phyloP scores from a whole-genome alignment of 495 filamentous ascomycete species.

The Parathielavia hyrcaniae region DNA sequence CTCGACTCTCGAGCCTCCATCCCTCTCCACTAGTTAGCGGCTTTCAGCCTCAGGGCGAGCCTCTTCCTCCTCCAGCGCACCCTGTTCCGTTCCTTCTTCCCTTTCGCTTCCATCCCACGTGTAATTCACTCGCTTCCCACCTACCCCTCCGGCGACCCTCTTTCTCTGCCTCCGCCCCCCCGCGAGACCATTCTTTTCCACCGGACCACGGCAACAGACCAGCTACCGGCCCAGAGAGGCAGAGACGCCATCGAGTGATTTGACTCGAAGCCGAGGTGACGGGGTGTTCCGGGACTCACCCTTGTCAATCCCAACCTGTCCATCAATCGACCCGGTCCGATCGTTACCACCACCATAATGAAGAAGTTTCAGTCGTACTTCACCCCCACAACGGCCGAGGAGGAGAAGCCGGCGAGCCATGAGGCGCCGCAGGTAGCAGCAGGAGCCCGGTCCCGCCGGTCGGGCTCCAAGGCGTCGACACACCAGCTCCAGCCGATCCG shows the following conservation, averaged over 20 bases:
- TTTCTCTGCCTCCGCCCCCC: background rate
- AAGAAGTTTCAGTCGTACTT: slow-evolving; percentile 27
- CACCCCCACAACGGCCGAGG: slow-evolving; percentile 13
- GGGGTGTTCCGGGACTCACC: slow-evolving; percentile 16
- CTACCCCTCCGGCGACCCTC: background rate
- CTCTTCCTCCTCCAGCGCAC: slow-evolving; percentile 4
- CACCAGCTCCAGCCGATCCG: slow-evolving; percentile 15
- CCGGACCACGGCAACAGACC: background rate
- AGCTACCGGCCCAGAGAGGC: background rate
- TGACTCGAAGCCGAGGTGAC: slow-evolving; percentile 3
- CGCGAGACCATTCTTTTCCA: background rate
- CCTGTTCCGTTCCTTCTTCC: background rate
- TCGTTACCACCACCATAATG: slow-evolving; percentile 24
- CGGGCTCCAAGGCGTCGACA: slow-evolving; percentile 9
- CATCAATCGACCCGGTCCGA: slow-evolving; percentile 7
- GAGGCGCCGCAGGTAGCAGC: slow-evolving; percentile 6
- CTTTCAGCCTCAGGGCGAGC: background rate
- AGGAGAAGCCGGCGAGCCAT: slow-evolving; percentile 3
- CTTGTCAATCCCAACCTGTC: background rate
- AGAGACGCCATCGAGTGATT: background rate
- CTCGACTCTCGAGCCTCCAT: slow-evolving; percentile 6
- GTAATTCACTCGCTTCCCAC: slow-evolving; percentile 2
- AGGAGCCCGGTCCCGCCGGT: background rate
- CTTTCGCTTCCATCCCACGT: background rate
- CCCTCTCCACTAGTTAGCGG: background rate